These are phyloP conservation scores for Herpetomonas tarakana DNA, from an alignment of 208 protist genomes.

Conservation along the genomic window DNA sequence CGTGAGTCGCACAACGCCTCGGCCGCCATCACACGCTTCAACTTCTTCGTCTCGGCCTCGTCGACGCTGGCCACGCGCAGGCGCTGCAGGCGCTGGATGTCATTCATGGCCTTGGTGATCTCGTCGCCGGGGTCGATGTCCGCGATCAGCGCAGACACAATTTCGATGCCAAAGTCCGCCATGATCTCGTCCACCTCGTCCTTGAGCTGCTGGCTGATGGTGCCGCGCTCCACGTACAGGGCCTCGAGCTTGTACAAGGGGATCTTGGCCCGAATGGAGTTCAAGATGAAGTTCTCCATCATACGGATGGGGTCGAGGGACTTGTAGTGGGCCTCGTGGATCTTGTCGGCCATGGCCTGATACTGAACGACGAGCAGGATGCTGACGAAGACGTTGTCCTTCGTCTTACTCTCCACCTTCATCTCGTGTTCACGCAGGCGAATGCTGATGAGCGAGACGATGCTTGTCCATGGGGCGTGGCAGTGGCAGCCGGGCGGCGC, in stretches of 20 bases:
- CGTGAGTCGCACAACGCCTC: constrained; percentile 67
- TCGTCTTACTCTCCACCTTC: constrained; percentile 69
- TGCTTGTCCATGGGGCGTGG: constrained; percentile 33
- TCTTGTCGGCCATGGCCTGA: constrained; percentile 39
- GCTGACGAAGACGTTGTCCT: constrained; percentile 84
- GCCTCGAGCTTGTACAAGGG: constrained; percentile 80
- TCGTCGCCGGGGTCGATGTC: constrained; percentile 62
- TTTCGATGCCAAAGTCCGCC: constrained; percentile 62
- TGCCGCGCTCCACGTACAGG: constrained; percentile 69
- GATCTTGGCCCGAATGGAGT: constrained; percentile 65
- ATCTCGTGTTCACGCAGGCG: constrained; percentile 42
- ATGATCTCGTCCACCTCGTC: constrained; percentile 56
- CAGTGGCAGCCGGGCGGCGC: constrained; percentile 59
- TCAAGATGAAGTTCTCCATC: constrained; percentile 64
- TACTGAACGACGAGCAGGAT: constrained; percentile 54
- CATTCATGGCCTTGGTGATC: constrained; percentile 72
- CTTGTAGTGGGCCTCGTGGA: constrained; percentile 43
- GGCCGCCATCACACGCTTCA: constrained; percentile 59
- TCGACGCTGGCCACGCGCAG: constrained; percentile 75
- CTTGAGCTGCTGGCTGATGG: constrained; percentile 75
- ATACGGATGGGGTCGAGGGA: constrained; percentile 31
- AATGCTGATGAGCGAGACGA: constrained; percentile 34
- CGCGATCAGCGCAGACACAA: constrained; percentile 66
- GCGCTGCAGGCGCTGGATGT: constrained; percentile 66
- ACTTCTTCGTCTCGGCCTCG: constrained; percentile 72